Evolutionary conservation across 305 asterid genomes (phyloP).

Genomic region (Rubia tinctorum): DNA sequence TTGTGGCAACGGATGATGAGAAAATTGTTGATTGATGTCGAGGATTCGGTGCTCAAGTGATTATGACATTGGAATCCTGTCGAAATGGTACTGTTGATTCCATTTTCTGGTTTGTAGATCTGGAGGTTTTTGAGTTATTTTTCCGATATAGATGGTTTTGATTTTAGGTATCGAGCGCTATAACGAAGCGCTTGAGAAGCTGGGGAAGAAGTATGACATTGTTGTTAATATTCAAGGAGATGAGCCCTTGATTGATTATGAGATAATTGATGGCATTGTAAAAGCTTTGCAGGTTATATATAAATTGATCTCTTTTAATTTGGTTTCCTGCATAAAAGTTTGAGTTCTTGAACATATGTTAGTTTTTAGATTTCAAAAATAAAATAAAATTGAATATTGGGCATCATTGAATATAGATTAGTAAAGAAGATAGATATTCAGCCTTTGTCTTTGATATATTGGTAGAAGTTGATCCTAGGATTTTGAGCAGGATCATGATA

Average conservation of each 20-base stretch:
- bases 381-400: too few species aligned
- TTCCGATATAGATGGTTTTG: slow-evolving; percentile 1
- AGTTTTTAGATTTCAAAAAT: too few species aligned
- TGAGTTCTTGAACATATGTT: not conserved
- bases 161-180: slow-evolving; percentile 89
- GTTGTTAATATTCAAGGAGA: slow-evolving; percentile 98
- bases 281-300: slow-evolving; percentile 72
- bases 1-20: slow-evolving; percentile 92
- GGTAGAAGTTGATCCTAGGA: not conserved
- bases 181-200: slow-evolving; percentile 79
- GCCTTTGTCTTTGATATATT: too few species aligned
- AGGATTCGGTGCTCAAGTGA: slow-evolving; percentile 92
- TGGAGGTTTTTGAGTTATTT: not conserved
- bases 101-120: not conserved
- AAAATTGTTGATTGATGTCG: slow-evolving; percentile 87
- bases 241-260: slow-evolving; percentile 96
- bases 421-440: not conserved
- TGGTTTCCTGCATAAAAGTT: not conserved
- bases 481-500: not conserved
- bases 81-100: slow-evolving; percentile 54
- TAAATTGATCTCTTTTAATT: not conserved
- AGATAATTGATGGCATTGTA: slow-evolving; percentile 87
- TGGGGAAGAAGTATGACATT: slow-evolving; percentile 66
- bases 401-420: not conserved
- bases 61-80: slow-evolving; percentile 86